Percentiles rank a stretch among this genome's conserved stretches.
These are phyloP conservation scores for Talaromyces sp. DNA, from an alignment of 2,329 filamentous ascomycete genomes.

Conservation along the genomic window DNA sequence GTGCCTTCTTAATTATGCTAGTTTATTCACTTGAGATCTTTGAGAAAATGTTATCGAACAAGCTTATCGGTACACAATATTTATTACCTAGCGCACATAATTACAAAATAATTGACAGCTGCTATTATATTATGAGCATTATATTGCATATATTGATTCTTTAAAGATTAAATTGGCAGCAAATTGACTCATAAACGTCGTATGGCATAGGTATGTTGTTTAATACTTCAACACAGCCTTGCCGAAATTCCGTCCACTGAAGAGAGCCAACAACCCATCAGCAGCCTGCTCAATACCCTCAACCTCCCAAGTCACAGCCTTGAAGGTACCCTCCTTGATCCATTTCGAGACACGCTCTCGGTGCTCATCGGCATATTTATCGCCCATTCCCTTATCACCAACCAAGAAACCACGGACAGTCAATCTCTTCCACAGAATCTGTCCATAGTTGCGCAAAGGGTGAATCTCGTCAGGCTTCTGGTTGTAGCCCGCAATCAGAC, in stretches of 20 bases:
- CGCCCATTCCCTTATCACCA: slow-evolving; percentile 60
- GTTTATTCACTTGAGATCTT: too few species aligned
- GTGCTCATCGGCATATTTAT: slow-evolving; percentile 66
- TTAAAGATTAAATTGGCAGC: neutral
- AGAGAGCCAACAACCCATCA: slow-evolving; percentile 70
- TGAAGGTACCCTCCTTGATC: slow-evolving; percentile 72
- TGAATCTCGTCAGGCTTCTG: slow-evolving; percentile 51
- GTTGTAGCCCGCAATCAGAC: slow-evolving; percentile 78
- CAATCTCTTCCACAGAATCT: slow-evolving; percentile 65
- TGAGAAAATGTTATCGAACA: too few species aligned
- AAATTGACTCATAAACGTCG: neutral
- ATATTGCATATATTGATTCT: too few species aligned
- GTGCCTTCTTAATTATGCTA: too few species aligned
- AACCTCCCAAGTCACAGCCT: slow-evolving; percentile 65
- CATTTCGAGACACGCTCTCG: slow-evolving; percentile 72
- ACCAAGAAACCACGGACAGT: slow-evolving; percentile 74
- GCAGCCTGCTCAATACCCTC: slow-evolving; percentile 74
- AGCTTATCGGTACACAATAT: too few species aligned
- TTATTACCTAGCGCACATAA: too few species aligned
- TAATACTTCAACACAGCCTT: slow-evolving; percentile 73
- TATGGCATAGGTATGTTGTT: neutral
- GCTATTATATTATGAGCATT: too few species aligned
- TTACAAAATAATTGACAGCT: too few species aligned
- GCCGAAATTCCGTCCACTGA: slow-evolving; percentile 77
- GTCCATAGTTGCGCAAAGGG: slow-evolving; percentile 63